Base-by-base conservation (phyloP, 2,329 filamentous ascomycete genomes). In the Ophiocordyceps camponoti-saundersi region DNA sequence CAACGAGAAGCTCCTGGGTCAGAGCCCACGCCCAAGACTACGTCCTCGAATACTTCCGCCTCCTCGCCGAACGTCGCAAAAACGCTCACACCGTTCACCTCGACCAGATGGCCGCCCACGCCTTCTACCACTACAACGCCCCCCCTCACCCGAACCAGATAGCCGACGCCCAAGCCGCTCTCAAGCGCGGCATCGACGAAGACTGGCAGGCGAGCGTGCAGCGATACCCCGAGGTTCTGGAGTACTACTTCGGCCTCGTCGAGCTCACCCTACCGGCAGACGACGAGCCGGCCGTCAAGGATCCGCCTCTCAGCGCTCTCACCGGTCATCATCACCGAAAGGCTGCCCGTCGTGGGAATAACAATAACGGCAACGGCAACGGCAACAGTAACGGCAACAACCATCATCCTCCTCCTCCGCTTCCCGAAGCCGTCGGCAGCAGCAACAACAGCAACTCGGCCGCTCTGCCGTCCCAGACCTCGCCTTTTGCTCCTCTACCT, bases 151-250 rank as follows among this genome's bases (percentile, higher is more conserved):
- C 75, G 23, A 70, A 64, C 52, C 73, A 86, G 57, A 73, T 87
- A 46, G 67, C 72, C 39, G 71, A 75, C 48, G 82, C 81, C 22
- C 75, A 86, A 56, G 70, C 70, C 16, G 70, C 73, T 44, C 69
- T 86, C 50, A 85, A 86, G 63, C 73, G 77, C 45, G 82, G 82
- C 50, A 82, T 88, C 55, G 82, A 88, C 55, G 79, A 84, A 51
- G 84, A 88, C 64, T 90, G 84, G 84, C 75, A 80, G 55, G 71
- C 75, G 29, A 82, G 79, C 44, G 83, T 88, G 39, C 75, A 85
- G 55, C 73, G 79, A 47, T 90, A 89, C 55, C 85, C 84, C 5
- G 82, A 88, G 58, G 79, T 89, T n/a, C 68, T 90, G 47, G 80
- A 87, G 61, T 87, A 89, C 62, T 89, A 83, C 59, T 89, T 82